Evolutionary conservation across 768 basidiomycete genomes (phyloP).

Genomic region (Leccinellum rugosiceps): DNA sequence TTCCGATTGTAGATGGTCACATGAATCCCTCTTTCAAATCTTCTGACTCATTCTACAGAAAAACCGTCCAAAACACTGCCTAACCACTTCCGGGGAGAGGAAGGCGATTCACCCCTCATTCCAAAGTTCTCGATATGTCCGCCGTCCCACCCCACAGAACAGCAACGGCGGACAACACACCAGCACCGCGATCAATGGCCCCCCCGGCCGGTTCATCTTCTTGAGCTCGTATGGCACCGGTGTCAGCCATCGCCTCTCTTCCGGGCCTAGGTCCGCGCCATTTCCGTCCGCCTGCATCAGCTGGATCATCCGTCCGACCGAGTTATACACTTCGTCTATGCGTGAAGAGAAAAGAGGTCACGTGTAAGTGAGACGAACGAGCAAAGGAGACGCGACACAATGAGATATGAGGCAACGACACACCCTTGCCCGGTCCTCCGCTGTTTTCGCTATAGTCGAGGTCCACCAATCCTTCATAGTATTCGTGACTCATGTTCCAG

Average conservation of each 20-base stretch:
- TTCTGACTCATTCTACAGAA: no score
- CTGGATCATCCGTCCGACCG: constrained; percentile 22
- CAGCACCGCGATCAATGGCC: constrained; percentile 9
- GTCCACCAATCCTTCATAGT: constrained; percentile 14
- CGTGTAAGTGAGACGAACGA: no score
- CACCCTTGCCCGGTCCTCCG: constrained; percentile 12
- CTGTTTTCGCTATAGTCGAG: constrained; percentile 14
- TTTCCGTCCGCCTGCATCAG: constrained; percentile 12
- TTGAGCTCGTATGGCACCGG: constrained; percentile 14
- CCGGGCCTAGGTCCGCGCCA: not conserved
- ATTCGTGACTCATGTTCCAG: constrained; percentile 18
- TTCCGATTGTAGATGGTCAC: no score
- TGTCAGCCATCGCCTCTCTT: constrained; percentile 8
- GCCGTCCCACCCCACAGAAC: constrained; percentile 9
- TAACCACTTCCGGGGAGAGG: no score
- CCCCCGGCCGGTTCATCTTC: not conserved
- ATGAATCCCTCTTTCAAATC: no score
- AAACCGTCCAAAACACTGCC: no score
- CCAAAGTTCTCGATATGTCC: constrained; percentile 12
- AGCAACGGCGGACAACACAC: constrained; percentile 13
- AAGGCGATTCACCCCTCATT: constrained; percentile 8
- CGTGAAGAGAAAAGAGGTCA: not conserved
- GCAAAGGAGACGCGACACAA: not conserved
- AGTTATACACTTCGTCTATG: constrained; percentile 24
- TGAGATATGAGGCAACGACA: not conserved